These are phyloP conservation scores for Sonneratia caseolaris DNA, from an alignment of 345 rosid genomes.

Conservation along the genomic window DNA sequence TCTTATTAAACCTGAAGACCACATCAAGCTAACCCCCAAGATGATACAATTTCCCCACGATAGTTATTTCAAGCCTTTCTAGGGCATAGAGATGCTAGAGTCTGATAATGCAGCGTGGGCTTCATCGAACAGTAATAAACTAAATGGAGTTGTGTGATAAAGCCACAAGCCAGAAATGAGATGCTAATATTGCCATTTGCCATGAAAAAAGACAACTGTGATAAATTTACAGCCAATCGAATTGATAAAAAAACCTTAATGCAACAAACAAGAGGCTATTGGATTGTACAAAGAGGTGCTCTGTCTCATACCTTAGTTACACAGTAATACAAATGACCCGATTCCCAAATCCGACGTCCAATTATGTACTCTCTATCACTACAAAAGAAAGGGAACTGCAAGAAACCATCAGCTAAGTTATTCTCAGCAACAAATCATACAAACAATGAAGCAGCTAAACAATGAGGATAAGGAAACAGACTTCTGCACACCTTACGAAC, in stretches of 20 bases:
- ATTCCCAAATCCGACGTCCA: constrained; percentile 94
- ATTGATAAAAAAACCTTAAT: neutral
- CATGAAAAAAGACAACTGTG: too few species aligned
- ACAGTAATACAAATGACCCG: constrained; percentile 65
- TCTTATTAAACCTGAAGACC: neutral
- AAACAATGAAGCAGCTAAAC: neutral
- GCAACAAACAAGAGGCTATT: neutral
- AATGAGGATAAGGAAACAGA: neutral
- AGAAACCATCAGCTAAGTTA: constrained; percentile 1
- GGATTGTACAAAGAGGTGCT: neutral
- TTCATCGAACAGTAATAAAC: neutral
- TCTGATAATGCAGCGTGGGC: too few species aligned
- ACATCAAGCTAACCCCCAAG: neutral
- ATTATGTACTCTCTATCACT: constrained; percentile 89
- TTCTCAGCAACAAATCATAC: constrained; percentile 4
- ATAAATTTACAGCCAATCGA: too few species aligned
- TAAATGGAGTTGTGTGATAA: neutral
- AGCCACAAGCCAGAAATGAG: neutral
- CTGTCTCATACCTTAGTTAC: constrained; percentile 61
- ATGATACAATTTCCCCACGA: neutral
- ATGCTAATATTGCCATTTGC: neutral
- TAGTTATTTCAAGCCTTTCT: neutral
- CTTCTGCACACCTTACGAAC: constrained; percentile 67
- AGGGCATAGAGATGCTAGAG: neutral
- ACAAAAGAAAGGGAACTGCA: constrained; percentile 96